phyloP scores from a whole-genome alignment of 139 green algal species.

The Auxenochlorella protothecoides region DNA sequence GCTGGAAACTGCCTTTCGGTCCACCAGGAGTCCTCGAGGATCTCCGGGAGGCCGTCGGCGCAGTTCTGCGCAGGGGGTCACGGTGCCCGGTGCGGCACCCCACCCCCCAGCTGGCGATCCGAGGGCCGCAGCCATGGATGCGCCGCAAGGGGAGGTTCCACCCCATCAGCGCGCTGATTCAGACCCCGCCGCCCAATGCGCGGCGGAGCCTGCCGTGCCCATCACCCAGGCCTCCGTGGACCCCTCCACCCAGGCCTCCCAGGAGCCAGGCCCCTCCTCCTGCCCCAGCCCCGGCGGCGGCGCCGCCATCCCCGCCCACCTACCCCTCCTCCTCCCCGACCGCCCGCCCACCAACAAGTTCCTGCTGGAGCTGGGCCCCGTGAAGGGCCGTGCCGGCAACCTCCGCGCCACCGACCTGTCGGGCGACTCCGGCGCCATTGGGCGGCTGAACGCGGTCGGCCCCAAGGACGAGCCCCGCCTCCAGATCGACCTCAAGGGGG shows the following conservation, averaged over 20 bases:
- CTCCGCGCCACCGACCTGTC: slow-evolving; percentile 23
- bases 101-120: too few species aligned
- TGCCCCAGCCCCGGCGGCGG: background rate
- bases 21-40: too few species aligned
- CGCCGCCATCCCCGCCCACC: background rate
- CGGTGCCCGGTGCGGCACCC: too few species aligned
- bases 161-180: too few species aligned
- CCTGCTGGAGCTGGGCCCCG: slow-evolving; percentile 8
- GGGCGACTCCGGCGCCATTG: slow-evolving; percentile 27
- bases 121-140: too few species aligned
- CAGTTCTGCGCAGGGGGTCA: too few species aligned
- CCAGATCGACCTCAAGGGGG: slow-evolving; percentile 23
- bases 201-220: too few species aligned
- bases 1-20: too few species aligned
- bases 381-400: background rate
- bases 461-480: slow-evolving; percentile 5
- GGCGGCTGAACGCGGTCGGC: slow-evolving; percentile 11
- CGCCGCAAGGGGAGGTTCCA: too few species aligned
- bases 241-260: background rate
- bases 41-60: too few species aligned
- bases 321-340: background rate
- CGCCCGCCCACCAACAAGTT: slow-evolving; percentile 2
- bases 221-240: too few species aligned
- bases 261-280: background rate
- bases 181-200: too few species aligned